Conservation (phyloP, 2,329 filamentous ascomycete species). For the Apiospora pterosperma region DNA sequence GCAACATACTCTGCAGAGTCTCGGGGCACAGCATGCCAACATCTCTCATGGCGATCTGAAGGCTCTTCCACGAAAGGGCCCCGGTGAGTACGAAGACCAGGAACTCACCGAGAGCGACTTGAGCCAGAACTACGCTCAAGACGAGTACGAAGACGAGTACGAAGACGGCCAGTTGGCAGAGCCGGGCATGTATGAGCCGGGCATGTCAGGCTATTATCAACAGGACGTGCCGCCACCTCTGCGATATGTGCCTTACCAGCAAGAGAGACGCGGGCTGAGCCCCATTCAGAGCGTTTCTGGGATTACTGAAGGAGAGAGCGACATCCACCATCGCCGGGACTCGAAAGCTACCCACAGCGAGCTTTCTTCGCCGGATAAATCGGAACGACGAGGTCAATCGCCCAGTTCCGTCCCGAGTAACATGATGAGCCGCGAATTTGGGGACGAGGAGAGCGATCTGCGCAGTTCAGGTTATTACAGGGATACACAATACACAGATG, state of each 20-base stretch:
- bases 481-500: slow-evolving; percentile 47
- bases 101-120: slow-evolving; percentile 47
- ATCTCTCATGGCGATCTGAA: slow-evolving; percentile 57
- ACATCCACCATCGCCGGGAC: slow-evolving; percentile 53
- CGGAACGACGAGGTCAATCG: slow-evolving; percentile 42
- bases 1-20: slow-evolving; percentile 46
- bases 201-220: slow-evolving; percentile 43
- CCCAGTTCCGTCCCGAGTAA: slow-evolving; percentile 55
- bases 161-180: slow-evolving; percentile 36
- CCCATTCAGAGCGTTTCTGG: slow-evolving; percentile 92
- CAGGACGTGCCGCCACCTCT: slow-evolving; percentile 63
- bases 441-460: slow-evolving; percentile 57
- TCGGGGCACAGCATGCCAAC: slow-evolving; percentile 67
- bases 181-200: slow-evolving; percentile 38
- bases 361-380: slow-evolving; percentile 59
- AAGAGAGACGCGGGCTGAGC: slow-evolving; percentile 70
- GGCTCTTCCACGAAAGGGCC: slow-evolving; percentile 47
- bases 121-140: slow-evolving; percentile 36
- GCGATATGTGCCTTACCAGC: slow-evolving; percentile 65
- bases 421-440: slow-evolving; percentile 46
- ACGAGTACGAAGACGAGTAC: slow-evolving; percentile 39
- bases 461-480: slow-evolving; percentile 51
- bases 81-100: slow-evolving; percentile 33
- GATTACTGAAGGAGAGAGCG: slow-evolving; percentile 68
- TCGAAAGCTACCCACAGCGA: slow-evolving; percentile 51